Evolutionary conservation across 768 basidiomycete species (phyloP), one percentile per base, ranked within the genome.

Genomic region (Russula vinacea): DNA sequence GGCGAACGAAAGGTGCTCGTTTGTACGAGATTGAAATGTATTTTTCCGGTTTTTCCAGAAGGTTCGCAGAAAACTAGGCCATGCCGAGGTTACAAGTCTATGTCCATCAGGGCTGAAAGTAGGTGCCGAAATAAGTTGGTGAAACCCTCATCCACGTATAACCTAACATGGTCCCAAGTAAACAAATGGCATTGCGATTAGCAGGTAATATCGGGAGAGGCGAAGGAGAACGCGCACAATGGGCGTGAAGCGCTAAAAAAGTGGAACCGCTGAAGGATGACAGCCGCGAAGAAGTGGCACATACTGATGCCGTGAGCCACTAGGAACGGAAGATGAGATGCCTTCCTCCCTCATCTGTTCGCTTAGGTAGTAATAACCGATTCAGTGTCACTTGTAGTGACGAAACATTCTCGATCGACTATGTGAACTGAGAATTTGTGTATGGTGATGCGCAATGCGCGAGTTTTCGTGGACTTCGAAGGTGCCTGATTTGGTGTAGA

Each of bases 81-180:
- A 32, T 24, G 33, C 26, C 37, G 33, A 40, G 16, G 33, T 2
- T 5, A 24, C 9, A 58, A 16, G n/a, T 35, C 24, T 4, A 52
- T n/a, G n/a, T 0, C 97, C 97, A 73, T 99, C 97, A 2, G 96
- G 92, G 60, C 92, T 94, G 76, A 98, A 99, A 13, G 89, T 88
- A 99, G 78, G 40, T 97, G 83, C 33, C 97, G 80, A 81, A 98
- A 99, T 78, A 98, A 99, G 70, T 95, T 94, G 5, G 93, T 94
- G 71, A 85, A 92, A 69, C 87, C 91, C 74, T 98, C 95, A 74
- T 98, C 96, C 52, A 95, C 94, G 71, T 98, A 99, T 16, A 99
- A 78, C 71, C 88, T 88, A 63, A 93, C 85, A 49, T 80, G 81
- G 1, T 83, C 80, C 88, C 85, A 89, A 17, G 80, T 72, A 16